Conservation (phyloP, 2,329 filamentous ascomycete genomes). For the Fusarium concolor region DNA sequence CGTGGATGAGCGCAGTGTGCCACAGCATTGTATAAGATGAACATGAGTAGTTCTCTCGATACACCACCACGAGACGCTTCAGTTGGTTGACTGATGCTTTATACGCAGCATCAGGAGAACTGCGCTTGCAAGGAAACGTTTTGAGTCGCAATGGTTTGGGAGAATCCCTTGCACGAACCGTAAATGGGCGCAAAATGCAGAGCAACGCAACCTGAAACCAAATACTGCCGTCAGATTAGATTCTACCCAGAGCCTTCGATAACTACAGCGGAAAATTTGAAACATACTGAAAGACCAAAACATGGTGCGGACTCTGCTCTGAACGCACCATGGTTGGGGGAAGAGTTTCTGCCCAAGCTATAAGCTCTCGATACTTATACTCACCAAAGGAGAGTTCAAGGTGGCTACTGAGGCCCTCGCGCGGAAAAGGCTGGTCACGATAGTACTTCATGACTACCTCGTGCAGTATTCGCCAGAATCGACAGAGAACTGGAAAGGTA, state of each 20-base stretch:
- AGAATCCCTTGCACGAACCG: conserved; percentile 1
- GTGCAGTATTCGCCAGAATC: conserved; percentile 54
- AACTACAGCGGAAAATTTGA: neutral
- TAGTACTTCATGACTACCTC: conserved; percentile 48
- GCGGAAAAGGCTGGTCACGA: conserved; percentile 20
- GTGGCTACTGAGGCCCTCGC: conserved; percentile 9
- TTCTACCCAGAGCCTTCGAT: neutral
- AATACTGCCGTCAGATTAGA: conserved; percentile 48
- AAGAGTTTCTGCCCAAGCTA: conserved; percentile 53
- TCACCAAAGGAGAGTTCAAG: conserved; percentile 48
- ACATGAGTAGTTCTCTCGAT: conserved; percentile 49
- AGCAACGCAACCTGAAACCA: conserved; percentile 55
- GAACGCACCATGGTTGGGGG: conserved; percentile 43
- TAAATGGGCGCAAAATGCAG: conserved; percentile 50
- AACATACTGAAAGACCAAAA: conserved; percentile 53
- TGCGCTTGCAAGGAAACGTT: conserved; percentile 48
- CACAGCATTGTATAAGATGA: conserved; percentile 55
- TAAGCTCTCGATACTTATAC: conserved; percentile 54
- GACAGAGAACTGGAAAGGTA: conserved; percentile 49
- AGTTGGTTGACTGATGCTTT: conserved; percentile 53
- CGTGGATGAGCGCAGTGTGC: conserved; percentile 55
- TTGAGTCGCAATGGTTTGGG: conserved; percentile 8
- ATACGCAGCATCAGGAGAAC: conserved; percentile 49
- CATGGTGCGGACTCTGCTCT: conserved; percentile 49
- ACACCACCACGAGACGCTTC: conserved; percentile 53